A percentile compares a stretch with the other conserved stretches of the same genome.
Evolutionary conservation across 495 filamentous ascomycete species (phyloP).

Genomic region (Penicillium verhagenii): DNA sequence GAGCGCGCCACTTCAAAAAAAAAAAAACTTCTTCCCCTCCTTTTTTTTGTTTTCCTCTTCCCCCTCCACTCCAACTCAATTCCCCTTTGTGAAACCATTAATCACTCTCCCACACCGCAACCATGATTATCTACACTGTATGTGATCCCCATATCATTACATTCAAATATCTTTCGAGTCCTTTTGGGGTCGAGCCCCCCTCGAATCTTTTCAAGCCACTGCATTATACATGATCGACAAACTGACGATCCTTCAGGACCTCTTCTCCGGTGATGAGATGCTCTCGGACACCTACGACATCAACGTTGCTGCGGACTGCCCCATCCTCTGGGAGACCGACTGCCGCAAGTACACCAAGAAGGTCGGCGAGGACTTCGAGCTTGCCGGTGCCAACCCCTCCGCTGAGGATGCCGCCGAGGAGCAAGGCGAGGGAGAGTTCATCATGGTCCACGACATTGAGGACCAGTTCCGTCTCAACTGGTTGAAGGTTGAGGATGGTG

Average conservation of each 20-base stretch:
- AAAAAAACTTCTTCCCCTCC: constrained; percentile 41
- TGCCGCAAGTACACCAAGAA: constrained; percentile 83
- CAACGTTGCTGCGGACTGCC: constrained; percentile 61
- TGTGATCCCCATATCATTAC: constrained; percentile 18
- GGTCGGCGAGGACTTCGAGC: constrained; percentile 69
- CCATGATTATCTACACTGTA: constrained; percentile 92
- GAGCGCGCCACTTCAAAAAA: constrained; percentile 35
- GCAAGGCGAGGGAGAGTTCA: constrained; percentile 41
- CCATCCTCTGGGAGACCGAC: constrained; percentile 79
- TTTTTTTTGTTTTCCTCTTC: constrained; percentile 37
- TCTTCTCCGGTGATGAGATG: constrained; percentile 88
- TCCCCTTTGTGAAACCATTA: constrained; percentile 14
- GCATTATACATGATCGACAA: neutral
- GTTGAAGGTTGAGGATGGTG: constrained; percentile 64
- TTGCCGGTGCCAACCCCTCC: constrained; percentile 95
- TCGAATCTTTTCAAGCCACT: neutral
- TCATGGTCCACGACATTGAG: constrained; percentile 89
- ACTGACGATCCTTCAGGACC: constrained; percentile 60
- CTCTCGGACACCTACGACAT: constrained; percentile 89
- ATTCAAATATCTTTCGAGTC: neutral
- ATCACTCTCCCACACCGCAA: constrained; percentile 36
- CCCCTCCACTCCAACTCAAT: constrained; percentile 17
- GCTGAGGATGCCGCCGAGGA: constrained; percentile 91
- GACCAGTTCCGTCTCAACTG: constrained; percentile 84
- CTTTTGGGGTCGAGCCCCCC: no score